Conservation (phyloP, 2,329 filamentous ascomycete genomes). For the Gaeumannomyces tritici region DNA sequence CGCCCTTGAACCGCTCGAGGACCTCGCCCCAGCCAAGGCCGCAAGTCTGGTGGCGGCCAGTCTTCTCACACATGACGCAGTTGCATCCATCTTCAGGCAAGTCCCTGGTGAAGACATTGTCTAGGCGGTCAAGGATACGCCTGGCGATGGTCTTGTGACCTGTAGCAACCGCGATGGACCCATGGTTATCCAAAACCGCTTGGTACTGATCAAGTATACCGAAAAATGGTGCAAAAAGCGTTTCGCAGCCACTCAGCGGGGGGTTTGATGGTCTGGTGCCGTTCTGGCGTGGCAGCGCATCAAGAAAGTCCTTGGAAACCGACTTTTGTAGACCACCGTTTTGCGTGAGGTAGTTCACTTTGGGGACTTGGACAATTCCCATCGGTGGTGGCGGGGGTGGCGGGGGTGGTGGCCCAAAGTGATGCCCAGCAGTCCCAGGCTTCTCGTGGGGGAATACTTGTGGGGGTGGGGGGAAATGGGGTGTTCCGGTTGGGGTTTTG, state of each 20-base stretch:
- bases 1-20: slow-evolving; percentile 83
- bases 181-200: slow-evolving; percentile 69
- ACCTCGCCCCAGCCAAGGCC: slow-evolving; percentile 95
- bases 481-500: slow-evolving; percentile 47
- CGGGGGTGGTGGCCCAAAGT: slow-evolving; percentile 38
- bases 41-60: slow-evolving; percentile 51
- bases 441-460: slow-evolving; percentile 23
- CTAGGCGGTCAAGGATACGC: slow-evolving; percentile 77
- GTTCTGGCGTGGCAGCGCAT: slow-evolving; percentile 48
- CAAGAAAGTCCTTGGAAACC: slow-evolving; percentile 65
- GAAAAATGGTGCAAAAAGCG: slow-evolving; percentile 74
- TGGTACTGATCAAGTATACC: slow-evolving; percentile 79
- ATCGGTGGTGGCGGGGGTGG: slow-evolving; percentile 72
- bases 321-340: slow-evolving; percentile 70
- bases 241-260: slow-evolving; percentile 57
- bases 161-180: slow-evolving; percentile 88
- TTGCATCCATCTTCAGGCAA: slow-evolving; percentile 77
- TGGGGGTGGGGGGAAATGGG: slow-evolving; percentile 36
- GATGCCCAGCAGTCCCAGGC: slow-evolving; percentile 10
- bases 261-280: slow-evolving; percentile 51
- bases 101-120: slow-evolving; percentile 89
- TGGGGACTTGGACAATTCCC: slow-evolving; percentile 59
- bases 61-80: slow-evolving; percentile 71
- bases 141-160: slow-evolving; percentile 93
- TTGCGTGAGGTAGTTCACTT: slow-evolving; percentile 86